Percentiles rank a stretch among this genome's conserved stretches.
phyloP scores from a whole-genome alignment of 2,329 filamentous ascomycete genomes.

The Stagonosporopsis rhizophila region DNA sequence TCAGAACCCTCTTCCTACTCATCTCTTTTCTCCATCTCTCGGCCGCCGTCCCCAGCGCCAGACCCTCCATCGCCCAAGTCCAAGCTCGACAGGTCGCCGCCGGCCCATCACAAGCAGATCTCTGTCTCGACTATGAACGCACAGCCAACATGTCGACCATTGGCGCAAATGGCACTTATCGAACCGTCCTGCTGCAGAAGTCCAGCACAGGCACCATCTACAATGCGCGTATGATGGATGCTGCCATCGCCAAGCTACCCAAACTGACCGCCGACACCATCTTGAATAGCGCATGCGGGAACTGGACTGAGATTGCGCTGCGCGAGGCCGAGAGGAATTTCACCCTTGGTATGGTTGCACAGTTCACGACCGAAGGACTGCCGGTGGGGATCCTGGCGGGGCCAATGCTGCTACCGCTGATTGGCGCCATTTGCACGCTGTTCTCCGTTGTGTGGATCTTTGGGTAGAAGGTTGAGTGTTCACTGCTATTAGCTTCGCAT shows the following conservation, averaged over 20 bases:
- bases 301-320: constrained; percentile 55
- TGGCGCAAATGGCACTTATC: constrained; percentile 55
- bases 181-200: constrained; percentile 55
- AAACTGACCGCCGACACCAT: constrained; percentile 50
- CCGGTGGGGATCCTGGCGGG: constrained; percentile 41
- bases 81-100: constrained; percentile 37
- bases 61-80: constrained; percentile 28
- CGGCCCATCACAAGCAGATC: constrained; percentile 31
- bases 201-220: constrained; percentile 52
- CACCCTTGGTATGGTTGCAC: constrained; percentile 51
- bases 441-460: constrained; percentile 36
- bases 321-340: constrained; percentile 55
- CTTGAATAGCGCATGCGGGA: constrained; percentile 56
- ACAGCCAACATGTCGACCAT: constrained; percentile 59
- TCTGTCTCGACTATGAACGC: constrained; percentile 54
- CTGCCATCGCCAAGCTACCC: constrained; percentile 49
- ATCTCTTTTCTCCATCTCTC: constrained; percentile 35
- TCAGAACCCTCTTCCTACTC: constrained; percentile 37
- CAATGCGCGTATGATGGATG: constrained; percentile 52
- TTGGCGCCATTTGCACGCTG: constrained; percentile 21
- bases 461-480: background rate
- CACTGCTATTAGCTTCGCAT: background rate
- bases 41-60: constrained; percentile 20
- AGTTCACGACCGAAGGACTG: constrained; percentile 40
- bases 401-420: constrained; percentile 29